These are phyloP conservation scores for Aspergillus aculeatinus DNA, from an alignment of 2,329 filamentous ascomycete species.

Conservation along the genomic window DNA sequence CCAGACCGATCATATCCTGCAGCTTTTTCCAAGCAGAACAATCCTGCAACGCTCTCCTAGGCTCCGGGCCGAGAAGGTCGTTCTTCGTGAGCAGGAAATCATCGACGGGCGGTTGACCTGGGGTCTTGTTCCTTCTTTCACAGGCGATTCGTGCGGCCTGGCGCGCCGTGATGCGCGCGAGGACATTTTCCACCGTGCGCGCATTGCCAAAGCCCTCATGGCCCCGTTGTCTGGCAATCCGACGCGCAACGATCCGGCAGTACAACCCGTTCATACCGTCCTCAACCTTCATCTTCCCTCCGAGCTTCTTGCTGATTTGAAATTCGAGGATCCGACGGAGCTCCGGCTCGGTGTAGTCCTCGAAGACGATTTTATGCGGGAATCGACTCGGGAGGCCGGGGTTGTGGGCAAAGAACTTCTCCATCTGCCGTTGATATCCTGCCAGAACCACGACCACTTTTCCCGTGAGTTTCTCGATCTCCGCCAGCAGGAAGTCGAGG, in stretches of 20 bases:
- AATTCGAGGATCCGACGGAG: slow-evolving; percentile 60
- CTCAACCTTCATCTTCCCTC: slow-evolving; percentile 58
- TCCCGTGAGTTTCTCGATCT: slow-evolving; percentile 69
- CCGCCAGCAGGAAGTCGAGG: slow-evolving; percentile 68
- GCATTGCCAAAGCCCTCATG: slow-evolving; percentile 72
- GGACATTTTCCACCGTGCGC: slow-evolving; percentile 63
- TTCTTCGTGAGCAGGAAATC: slow-evolving; percentile 60
- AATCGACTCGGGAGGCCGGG: slow-evolving; percentile 69
- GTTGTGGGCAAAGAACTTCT: slow-evolving; percentile 72
- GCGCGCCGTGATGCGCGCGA: slow-evolving; percentile 55
- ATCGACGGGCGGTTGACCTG: slow-evolving; percentile 42
- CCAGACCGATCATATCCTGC: slow-evolving; percentile 59
- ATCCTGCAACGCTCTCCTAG: slow-evolving; percentile 51
- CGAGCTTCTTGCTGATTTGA: slow-evolving; percentile 56
- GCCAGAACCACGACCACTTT: slow-evolving; percentile 72
- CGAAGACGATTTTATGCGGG: slow-evolving; percentile 64
- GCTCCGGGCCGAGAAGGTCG: slow-evolving; percentile 71
- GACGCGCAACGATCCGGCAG: slow-evolving; percentile 60
- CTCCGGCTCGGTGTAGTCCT: slow-evolving; percentile 67
- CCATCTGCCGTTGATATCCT: slow-evolving; percentile 73
- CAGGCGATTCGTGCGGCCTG: slow-evolving; percentile 58
- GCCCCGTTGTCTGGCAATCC: slow-evolving; percentile 63
- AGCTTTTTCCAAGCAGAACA: slow-evolving; percentile 60
- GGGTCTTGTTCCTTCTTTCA: slow-evolving; percentile 44
- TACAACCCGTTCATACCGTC: slow-evolving; percentile 61